These are phyloP conservation scores for Phaffomyces opuntiae DNA, from an alignment of 805 yeast species.

Conservation along the genomic window DNA sequence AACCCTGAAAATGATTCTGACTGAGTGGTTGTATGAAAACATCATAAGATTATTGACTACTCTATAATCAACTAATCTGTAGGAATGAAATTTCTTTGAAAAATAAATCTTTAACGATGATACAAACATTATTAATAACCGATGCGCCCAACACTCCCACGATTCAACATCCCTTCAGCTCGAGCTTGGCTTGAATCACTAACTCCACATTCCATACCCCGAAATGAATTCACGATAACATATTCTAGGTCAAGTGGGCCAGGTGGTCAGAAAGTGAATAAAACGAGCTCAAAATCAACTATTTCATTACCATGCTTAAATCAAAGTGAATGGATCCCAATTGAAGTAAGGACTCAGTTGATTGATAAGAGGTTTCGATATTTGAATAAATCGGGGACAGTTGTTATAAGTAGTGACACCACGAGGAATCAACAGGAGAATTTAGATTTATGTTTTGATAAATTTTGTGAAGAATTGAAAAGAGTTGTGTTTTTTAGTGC, in stretches of 20 bases:
- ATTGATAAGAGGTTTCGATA: constrained; percentile 36
- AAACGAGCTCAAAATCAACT: constrained; percentile 59
- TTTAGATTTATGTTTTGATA: constrained; percentile 49
- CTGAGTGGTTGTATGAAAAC: no score
- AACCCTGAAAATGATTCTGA: no score
- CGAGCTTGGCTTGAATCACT: constrained; percentile 34
- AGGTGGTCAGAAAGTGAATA: constrained; percentile 85
- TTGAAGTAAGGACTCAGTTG: constrained; percentile 37
- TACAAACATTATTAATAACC: no score
- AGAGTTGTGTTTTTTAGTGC: constrained; percentile 37
- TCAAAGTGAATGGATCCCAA: constrained; percentile 53
- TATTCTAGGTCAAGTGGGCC: constrained; percentile 71
- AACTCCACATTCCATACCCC: background rate
- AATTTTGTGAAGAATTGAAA: constrained; percentile 47
- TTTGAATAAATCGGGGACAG: constrained; percentile 42
- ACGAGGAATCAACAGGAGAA: constrained; percentile 55
- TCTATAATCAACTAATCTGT: no score
- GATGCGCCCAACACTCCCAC: no score
- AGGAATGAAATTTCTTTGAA: no score
- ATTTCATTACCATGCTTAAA: constrained; percentile 43
- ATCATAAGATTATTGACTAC: no score
- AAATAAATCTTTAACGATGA: no score
- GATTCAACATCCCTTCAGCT: background rate
- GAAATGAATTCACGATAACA: constrained; percentile 31
- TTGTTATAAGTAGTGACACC: constrained; percentile 55